Conservation (phyloP, 805 yeast species). For the Barnettozyma siamensis region DNA sequence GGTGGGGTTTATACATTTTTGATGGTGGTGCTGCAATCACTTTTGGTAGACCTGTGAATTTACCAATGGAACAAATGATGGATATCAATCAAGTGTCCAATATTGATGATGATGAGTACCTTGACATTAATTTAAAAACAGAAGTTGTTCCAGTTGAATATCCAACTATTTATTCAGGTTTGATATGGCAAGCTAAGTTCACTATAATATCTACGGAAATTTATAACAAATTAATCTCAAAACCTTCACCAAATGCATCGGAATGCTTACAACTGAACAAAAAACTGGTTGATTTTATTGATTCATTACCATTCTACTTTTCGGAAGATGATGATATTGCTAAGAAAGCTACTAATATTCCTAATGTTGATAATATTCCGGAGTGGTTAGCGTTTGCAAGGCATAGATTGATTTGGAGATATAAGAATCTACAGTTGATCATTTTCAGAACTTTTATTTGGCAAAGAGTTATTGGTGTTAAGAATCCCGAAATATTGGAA, state of each 20-base stretch:
- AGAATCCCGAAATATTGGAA: constrained; percentile 28
- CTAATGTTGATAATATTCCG: constrained; percentile 26
- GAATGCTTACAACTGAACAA: constrained; percentile 46
- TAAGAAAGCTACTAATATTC: constrained; percentile 19
- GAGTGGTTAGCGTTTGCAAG: constrained; percentile 52
- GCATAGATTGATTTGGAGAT: constrained; percentile 53
- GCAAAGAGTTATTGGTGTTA: constrained; percentile 41
- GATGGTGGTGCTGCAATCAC: constrained; percentile 61
- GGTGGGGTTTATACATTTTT: constrained; percentile 65
- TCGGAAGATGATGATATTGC: constrained; percentile 34
- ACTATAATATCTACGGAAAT: constrained; percentile 43
- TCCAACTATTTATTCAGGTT: constrained; percentile 55
- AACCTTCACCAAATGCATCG: constrained; percentile 40
- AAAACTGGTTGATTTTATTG: constrained; percentile 35
- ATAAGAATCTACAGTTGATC: constrained; percentile 48
- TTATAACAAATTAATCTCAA: constrained; percentile 41
- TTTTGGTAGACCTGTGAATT: constrained; percentile 57
- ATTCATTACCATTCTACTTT: constrained; percentile 42
- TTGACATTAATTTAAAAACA: constrained; percentile 13
- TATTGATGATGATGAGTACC: constrained; percentile 37
- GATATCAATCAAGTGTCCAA: constrained; percentile 47
- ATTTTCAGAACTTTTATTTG: constrained; percentile 52
- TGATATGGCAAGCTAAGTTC: constrained; percentile 49
- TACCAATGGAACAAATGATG: constrained; percentile 41
- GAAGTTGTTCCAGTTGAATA: constrained; percentile 22